Percentiles rank a stretch among this genome's conserved stretches.
These are phyloP conservation scores for Citrus reticulata DNA, from an alignment of 345 rosid species.

Conservation along the genomic window DNA sequence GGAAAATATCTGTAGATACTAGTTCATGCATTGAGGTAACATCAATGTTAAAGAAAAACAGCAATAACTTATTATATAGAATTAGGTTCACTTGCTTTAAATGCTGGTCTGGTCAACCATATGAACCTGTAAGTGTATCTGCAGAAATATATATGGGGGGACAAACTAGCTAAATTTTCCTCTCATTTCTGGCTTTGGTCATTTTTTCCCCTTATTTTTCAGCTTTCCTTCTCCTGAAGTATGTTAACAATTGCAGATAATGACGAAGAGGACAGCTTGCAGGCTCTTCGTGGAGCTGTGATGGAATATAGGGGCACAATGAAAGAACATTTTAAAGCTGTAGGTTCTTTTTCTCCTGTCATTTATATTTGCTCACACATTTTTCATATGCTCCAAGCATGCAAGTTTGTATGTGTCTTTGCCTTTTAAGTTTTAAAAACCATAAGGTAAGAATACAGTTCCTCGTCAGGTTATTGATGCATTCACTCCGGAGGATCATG, in stretches of 20 bases:
- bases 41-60: not conserved
- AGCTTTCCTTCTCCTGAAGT: too few relatives aligned
- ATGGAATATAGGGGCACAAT: too few relatives aligned
- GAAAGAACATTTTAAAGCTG: too few relatives aligned
- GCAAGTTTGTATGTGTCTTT: not conserved
- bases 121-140: too few relatives aligned
- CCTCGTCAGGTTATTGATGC: constrained; percentile 43
- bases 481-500: constrained; percentile 36
- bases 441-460: constrained; percentile 1
- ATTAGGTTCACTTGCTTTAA: too few relatives aligned
- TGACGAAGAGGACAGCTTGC: too few relatives aligned
- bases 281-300: too few relatives aligned
- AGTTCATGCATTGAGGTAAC: not conserved
- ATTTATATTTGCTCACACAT: not conserved
- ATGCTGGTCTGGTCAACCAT: too few relatives aligned
- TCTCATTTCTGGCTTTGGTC: not conserved
- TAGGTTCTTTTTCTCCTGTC: too few relatives aligned
- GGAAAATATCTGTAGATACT: too few relatives aligned
- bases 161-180: not conserved
- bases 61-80: not conserved
- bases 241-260: too few relatives aligned
- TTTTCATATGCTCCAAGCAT: not conserved
- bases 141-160: too few relatives aligned
- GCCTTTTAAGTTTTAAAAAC: not conserved
- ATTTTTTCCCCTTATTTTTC: not conserved